phyloP scores from a whole-genome alignment of 805 yeast species.

The Metschnikowia chrysomelidarum region DNA sequence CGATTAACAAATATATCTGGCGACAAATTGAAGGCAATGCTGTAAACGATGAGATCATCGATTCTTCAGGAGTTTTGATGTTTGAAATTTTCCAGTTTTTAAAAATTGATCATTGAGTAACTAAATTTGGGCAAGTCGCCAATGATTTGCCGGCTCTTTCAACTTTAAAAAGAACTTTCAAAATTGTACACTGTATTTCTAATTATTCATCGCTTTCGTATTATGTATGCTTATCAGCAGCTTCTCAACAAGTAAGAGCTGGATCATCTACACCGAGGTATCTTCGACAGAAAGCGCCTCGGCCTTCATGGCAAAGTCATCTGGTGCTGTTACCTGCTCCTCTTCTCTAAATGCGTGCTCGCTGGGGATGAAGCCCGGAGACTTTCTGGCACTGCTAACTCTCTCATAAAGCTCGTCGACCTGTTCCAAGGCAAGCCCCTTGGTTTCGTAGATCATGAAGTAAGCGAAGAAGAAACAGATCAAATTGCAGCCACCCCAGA shows the following conservation, averaged over 20 bases:
- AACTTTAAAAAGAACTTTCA: not conserved
- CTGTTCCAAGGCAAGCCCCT: conserved; percentile 42
- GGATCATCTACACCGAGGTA: conserved; percentile 23
- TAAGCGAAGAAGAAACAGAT: conserved; percentile 34
- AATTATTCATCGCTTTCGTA: not conserved
- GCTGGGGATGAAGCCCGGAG: conserved; percentile 30
- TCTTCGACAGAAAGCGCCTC: conserved; percentile 28
- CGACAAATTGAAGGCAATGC: too few species aligned
- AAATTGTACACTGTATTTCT: not conserved
- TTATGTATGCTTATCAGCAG: too few species aligned
- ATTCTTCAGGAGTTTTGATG: too few species aligned
- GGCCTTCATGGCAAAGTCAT: conserved; percentile 22
- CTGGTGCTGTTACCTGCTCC: conserved; percentile 9
- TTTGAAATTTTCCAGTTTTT: not conserved
- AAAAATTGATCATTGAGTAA: not conserved
- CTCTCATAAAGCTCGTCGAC: conserved; percentile 39
- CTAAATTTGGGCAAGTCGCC: not conserved
- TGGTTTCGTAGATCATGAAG: conserved; percentile 38
- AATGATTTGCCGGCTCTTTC: not conserved
- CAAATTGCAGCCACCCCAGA: conserved; percentile 43
- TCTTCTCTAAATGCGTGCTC: conserved; percentile 35
- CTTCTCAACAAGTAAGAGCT: too few species aligned
- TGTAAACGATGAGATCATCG: too few species aligned
- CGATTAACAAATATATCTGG: too few species aligned
- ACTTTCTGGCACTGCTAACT: conserved; percentile 35